Conservation (phyloP, 305 asterid species). For the Andrographis paniculata region DNA sequence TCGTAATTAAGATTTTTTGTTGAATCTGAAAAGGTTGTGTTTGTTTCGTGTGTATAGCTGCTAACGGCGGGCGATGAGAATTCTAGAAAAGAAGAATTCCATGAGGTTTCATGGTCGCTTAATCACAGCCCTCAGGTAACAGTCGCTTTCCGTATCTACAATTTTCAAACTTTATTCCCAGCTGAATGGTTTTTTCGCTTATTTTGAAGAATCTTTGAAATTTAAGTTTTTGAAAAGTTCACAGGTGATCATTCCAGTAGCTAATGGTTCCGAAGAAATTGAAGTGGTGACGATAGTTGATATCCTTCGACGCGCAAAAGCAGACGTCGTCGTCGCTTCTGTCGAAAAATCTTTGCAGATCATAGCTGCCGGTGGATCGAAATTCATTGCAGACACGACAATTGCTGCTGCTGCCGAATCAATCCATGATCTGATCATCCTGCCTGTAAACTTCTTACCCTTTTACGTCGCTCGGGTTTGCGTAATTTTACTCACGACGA, state of each 20-base stretch:
- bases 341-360: constrained; percentile 53
- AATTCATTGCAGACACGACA: constrained; percentile 58
- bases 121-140: constrained; percentile 59
- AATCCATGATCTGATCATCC: constrained; percentile 59
- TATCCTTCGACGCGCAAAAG: constrained; percentile 73
- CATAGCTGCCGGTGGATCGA: constrained; percentile 48
- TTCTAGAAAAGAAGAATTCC: constrained; percentile 59
- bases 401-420: constrained; percentile 52
- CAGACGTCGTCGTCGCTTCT: constrained; percentile 62
- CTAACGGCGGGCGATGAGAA: constrained; percentile 30
- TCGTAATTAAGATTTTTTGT: background rate
- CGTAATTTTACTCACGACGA: background rate
- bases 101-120: constrained; percentile 70
- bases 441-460: constrained; percentile 30
- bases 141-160: background rate
- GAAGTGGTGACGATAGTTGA: constrained; percentile 73
- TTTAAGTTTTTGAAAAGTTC: constrained; percentile 16
- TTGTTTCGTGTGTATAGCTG: constrained; percentile 33
- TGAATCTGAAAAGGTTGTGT: background rate
- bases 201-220: background rate
- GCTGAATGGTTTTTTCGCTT: background rate
- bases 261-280: constrained; percentile 82
- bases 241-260: constrained; percentile 80
- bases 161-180: too few species aligned
- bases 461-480: background rate